phyloP scores from a whole-genome alignment of 208 protist genomes.

The Leishmania martiniquensis region DNA sequence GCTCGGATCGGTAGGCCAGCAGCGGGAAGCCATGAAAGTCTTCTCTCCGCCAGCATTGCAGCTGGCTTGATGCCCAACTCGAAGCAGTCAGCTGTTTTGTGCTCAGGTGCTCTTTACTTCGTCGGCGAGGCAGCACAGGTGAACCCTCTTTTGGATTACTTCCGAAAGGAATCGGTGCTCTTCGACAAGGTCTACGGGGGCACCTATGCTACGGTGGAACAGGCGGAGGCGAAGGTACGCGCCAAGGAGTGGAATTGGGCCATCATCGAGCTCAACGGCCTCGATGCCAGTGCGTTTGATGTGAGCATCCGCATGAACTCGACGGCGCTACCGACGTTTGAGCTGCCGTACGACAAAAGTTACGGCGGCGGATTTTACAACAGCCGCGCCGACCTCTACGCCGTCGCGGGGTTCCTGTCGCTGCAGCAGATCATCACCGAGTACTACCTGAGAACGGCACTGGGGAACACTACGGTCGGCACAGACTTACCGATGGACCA shows the following conservation, averaged over 20 bases:
- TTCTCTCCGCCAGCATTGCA: slow-evolving; percentile 15
- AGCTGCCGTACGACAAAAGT: slow-evolving; percentile 29
- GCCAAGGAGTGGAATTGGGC: slow-evolving; percentile 38
- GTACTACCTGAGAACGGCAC: slow-evolving; percentile 28
- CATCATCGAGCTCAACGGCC: slow-evolving; percentile 41
- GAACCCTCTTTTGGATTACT: slow-evolving; percentile 33
- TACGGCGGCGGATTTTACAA: slow-evolving; percentile 24
- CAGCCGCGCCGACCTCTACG: slow-evolving; percentile 26
- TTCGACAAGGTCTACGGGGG: slow-evolving; percentile 59
- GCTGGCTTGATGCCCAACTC: slow-evolving; percentile 44
- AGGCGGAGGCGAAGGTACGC: slow-evolving; percentile 20
- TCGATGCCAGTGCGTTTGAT: slow-evolving; percentile 41
- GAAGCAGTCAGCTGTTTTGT: slow-evolving; percentile 38
- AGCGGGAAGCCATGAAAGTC: slow-evolving; percentile 8
- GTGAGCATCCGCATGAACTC: slow-evolving; percentile 55
- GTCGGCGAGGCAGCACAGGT: slow-evolving; percentile 22
- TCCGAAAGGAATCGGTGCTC: slow-evolving; percentile 27
- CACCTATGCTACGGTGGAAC: slow-evolving; percentile 22
- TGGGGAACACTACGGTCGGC: slow-evolving; percentile 19
- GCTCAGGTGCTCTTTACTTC: slow-evolving; percentile 55
- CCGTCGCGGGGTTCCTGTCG: slow-evolving; percentile 32
- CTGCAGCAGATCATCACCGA: slow-evolving; percentile 48
- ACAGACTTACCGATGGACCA: slow-evolving; percentile 32
- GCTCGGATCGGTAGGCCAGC: slow-evolving; percentile 33
- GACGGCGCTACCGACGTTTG: slow-evolving; percentile 46